A percentile compares a stretch with the other conserved stretches of the same genome.
phyloP scores from a whole-genome alignment of 2,329 filamentous ascomycete species.

The Fusarium sp. region DNA sequence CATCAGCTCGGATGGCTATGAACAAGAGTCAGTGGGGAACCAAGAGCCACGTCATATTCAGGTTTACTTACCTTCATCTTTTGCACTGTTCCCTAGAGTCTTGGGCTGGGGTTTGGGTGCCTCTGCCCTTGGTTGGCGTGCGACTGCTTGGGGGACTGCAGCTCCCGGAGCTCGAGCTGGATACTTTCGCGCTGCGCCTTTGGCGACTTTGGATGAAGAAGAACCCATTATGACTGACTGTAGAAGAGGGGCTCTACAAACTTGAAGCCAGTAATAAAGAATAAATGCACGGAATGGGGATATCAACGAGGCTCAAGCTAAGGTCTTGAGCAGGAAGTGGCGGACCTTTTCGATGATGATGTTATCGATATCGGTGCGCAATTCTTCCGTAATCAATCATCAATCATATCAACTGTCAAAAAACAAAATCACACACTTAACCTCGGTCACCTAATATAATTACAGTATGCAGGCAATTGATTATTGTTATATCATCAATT shows the following conservation, averaged over 20 bases:
- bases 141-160: conserved; percentile 34
- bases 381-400: conserved; percentile 40
- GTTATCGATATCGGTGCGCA: conserved; percentile 36
- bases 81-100: conserved; percentile 20
- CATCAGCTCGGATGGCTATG: conserved; percentile 55
- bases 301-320: not conserved
- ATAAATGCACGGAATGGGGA: not conserved
- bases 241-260: not conserved
- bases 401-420: not conserved
- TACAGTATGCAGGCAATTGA: not conserved
- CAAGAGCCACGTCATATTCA: not conserved
- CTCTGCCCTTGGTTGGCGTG: conserved; percentile 31
- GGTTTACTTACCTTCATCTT: conserved; percentile 37
- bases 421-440: not conserved
- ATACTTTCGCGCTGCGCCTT: conserved; percentile 56
- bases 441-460: not conserved
- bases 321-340: conserved; percentile 6
- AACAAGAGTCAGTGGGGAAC: conserved; percentile 16
- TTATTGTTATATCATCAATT: not conserved
- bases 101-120: conserved; percentile 19
- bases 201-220: conserved; percentile 58
- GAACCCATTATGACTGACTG: conserved; percentile 53
- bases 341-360: conserved; percentile 34
- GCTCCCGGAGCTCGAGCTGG: conserved; percentile 52
- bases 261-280: not conserved